These are phyloP conservation scores for Melampsora americana DNA, from an alignment of 1,284 basidiomycete genomes.

Conservation along the genomic window DNA sequence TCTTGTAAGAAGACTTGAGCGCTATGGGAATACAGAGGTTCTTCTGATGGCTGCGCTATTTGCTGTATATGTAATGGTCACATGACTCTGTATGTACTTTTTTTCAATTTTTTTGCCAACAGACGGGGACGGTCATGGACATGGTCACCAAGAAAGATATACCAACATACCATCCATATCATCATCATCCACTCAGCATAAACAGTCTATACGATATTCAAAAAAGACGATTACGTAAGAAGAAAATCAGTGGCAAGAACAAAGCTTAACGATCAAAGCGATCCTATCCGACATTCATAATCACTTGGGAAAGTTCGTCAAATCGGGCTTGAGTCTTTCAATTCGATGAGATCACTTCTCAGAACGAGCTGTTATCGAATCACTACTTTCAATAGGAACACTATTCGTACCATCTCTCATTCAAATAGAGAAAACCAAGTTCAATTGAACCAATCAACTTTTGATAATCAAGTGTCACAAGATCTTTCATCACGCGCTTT, in stretches of 20 bases:
- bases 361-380: neutral
- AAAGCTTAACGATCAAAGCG: neutral
- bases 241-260: neutral
- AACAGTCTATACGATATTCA: too few relatives aligned
- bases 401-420: neutral
- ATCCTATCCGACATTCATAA: neutral
- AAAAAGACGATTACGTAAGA: neutral
- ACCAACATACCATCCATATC: neutral
- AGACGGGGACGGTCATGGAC: too few relatives aligned
- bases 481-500: neutral
- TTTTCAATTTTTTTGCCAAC: too few relatives aligned
- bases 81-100: too few relatives aligned
- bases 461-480: neutral
- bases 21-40: too few relatives aligned
- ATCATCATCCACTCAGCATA: constrained; percentile 1
- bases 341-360: neutral
- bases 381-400: neutral
- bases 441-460: neutral
- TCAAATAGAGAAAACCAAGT: neutral
- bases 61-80: too few relatives aligned
- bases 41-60: too few relatives aligned
- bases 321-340: neutral
- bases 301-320: too few relatives aligned
- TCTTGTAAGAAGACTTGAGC: too few relatives aligned
- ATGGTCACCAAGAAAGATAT: too few relatives aligned